phyloP scores from a whole-genome alignment of 768 basidiomycete species.

The Mycena indigotica region DNA sequence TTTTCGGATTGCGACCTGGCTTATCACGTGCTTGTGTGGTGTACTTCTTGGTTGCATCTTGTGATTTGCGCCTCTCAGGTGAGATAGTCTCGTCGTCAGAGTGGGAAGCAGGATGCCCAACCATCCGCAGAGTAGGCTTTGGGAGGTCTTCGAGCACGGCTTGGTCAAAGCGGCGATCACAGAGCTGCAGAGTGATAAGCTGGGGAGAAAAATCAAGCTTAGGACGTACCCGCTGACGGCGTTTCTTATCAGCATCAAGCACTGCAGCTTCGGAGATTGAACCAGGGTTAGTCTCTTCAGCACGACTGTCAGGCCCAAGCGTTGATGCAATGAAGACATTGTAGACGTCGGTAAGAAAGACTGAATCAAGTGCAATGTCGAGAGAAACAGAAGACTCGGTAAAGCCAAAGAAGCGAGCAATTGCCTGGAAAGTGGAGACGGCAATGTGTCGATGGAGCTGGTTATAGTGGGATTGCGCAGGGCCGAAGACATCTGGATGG shows the following conservation, averaged over 20 bases:
- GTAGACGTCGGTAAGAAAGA: conserved; percentile 7
- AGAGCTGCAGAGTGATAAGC: background rate
- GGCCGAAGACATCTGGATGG: conserved; percentile 4
- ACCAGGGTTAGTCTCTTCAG: background rate
- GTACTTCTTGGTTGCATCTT: background rate
- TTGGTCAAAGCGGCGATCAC: background rate
- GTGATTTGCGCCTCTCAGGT: background rate
- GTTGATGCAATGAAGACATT: conserved; percentile 4
- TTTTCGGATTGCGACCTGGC: background rate
- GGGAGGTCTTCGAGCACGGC: background rate
- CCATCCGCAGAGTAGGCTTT: background rate
- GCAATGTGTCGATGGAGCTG: conserved; percentile 10
- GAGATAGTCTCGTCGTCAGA: background rate
- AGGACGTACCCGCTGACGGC: background rate
- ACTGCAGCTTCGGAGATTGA: background rate
- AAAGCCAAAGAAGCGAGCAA: background rate
- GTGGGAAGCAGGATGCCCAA: background rate
- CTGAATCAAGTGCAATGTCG: background rate
- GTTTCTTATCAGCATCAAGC: background rate
- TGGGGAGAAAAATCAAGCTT: background rate
- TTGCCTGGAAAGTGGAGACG: conserved; percentile 1
- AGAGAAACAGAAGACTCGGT: background rate
- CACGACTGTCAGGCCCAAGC: background rate
- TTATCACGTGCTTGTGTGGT: background rate
- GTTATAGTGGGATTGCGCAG: conserved; percentile 6